Base-by-base conservation (phyloP, 1,284 basidiomycete species). In the Ceratobasidium sp. region DNA sequence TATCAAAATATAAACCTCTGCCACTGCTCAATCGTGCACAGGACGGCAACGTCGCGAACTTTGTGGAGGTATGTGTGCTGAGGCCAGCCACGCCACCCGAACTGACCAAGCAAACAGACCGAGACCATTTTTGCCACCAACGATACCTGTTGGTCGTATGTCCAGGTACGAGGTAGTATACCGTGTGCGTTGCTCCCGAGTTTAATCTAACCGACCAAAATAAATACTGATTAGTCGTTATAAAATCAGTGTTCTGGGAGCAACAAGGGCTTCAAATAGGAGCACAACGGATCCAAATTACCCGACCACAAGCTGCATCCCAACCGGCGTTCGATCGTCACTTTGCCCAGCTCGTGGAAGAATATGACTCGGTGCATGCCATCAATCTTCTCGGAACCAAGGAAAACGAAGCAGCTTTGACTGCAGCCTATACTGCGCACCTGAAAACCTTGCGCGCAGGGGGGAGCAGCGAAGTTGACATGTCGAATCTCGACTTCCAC, bases 401-500 rank as follows among this genome's bases (percentile, higher is more conserved):
- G 80, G 96, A 98, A 79, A 95, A 95, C 76, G 96, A 99, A 81
- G 86, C 92, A 1, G 87, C 86, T 51, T 84, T 99, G 62, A 92
- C 95, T 0, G 82, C 84, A 28, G 90, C 94, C 8, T 99, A 98
- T 79, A 86, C 85, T 38, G 86, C 88, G 44, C 92, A 95, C 78
- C 83, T 96, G 40, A 83, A 85, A 74, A 84, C 85, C 75, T 84
- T 83, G 14, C 56, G 77, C 56, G 81, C 82, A 75, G 84, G 86
- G 30, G 83, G 88, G 76, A 85, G 86, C 16, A 84, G 90, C 75
- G 83, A 85, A 62, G 81, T 91, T 70, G 81, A 86, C 44, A 88
- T 97, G 72, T 96, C 94, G 0, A 88, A 95, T 76, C 98, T 95
- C 77, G 97, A 99, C 81, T 98, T 99, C 78, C 97, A 99, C 78